Percentiles rank a stretch among this genome's conserved stretches.
These are phyloP conservation scores for Wickerhamomyces sp. DNA, from an alignment of 1,139 yeast species.

Conservation along the genomic window DNA sequence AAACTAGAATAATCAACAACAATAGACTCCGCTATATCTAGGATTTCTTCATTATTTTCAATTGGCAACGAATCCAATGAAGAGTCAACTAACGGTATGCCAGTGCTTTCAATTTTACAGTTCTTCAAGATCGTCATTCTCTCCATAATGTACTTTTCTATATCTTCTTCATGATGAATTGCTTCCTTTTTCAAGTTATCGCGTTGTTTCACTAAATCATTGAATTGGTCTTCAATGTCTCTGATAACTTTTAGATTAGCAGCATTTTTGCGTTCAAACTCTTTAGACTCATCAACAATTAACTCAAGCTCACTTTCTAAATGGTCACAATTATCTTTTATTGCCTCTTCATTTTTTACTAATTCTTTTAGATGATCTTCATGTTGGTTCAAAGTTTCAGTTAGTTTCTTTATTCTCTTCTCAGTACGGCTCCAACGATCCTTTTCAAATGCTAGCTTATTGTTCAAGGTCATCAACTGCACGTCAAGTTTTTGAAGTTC, in stretches of 20 bases:
- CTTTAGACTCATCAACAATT: conserved; percentile 34
- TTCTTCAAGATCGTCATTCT: conserved; percentile 60
- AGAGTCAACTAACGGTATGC: conserved; percentile 62
- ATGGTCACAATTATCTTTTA: conserved; percentile 38
- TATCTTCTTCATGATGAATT: conserved; percentile 27
- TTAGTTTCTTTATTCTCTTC: conserved; percentile 22
- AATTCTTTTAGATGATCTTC: conserved; percentile 33
- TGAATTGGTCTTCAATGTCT: conserved; percentile 23
- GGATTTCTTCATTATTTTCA: conserved; percentile 36
- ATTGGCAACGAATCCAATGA: conserved; percentile 47
- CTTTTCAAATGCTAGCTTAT: conserved; percentile 59
- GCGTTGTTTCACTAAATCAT: conserved; percentile 13
- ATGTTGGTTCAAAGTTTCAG: conserved; percentile 40
- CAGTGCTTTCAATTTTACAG: conserved; percentile 71
- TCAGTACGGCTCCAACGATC: conserved; percentile 32
- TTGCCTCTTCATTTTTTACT: conserved; percentile 28
- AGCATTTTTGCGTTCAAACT: conserved; percentile 25
- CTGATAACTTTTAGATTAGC: conserved; percentile 20
- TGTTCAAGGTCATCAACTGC: conserved; percentile 57
- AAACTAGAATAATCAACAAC: conserved; percentile 55
- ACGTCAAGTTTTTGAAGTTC: conserved; percentile 60
- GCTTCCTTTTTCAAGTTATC: conserved; percentile 25
- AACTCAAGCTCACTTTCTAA: conserved; percentile 50
- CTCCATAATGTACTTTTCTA: conserved; percentile 53
- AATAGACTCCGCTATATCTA: conserved; percentile 41